Base-by-base conservation (phyloP, 768 basidiomycete genomes). In the Leccinellum albellum region DNA sequence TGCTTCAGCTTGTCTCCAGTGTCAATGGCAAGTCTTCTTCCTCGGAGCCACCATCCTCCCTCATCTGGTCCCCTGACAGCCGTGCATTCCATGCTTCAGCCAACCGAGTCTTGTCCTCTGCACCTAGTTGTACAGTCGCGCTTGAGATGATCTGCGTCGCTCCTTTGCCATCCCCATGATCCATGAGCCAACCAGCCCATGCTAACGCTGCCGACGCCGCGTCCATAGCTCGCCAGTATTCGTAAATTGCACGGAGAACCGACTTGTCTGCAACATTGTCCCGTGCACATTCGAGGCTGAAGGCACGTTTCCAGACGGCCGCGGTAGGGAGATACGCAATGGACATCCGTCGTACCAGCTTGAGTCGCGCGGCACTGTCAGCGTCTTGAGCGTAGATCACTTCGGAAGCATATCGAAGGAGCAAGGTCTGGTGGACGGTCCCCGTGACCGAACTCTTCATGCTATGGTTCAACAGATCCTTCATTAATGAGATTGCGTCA, bases 141-240 rank as follows among this genome's bases (percentile, higher is more conserved):
- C 64, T 66, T 40, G 68, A 70, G 48, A 82, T 69, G 42, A 75
- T 66, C 44, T 61, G 71, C 35, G 68, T 71, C 54, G 77, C 80
- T 59, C 73, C 76, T 50, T 66, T 70, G 35, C 79, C 81, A 53
- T 71, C 65, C 32, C 76, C 79, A 51, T 68, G 63, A 45, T 55
- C 58, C 64, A 78, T 64, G 29, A 84, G 58, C 82, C 83, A 84
- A 53, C 64, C 62, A 15, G 76, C 80, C 79, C 79, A 83, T 56
- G 65, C 72, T 48, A 75, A 59, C 33, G 72, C 68, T 40, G 82
- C 80, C 54, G 68, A 71, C 46, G 72, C 66, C 17, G 54, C 61
- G 29, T 79, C 76, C 51, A 68, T 57, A 51, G 62, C 61, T 26
- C 75, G 72, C 82, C 83, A 84, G 42, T 66, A 55, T 60, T 75